Evolutionary conservation across 2,329 filamentous ascomycete genomes (phyloP).

Genomic region (Sporothrix humicola): DNA sequence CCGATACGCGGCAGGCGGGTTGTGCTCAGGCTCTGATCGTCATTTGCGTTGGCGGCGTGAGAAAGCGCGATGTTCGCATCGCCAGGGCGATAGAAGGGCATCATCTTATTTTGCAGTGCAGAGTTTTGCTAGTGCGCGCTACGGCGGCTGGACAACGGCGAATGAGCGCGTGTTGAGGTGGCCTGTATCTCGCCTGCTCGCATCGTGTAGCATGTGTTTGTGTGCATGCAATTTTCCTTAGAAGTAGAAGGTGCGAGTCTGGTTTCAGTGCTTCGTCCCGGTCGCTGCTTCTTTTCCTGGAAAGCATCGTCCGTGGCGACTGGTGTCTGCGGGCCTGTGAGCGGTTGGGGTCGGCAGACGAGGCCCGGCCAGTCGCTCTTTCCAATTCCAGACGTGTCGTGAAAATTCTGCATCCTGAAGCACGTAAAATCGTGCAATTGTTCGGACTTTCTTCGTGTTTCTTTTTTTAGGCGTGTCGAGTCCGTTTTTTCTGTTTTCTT

Average conservation of each 20-base stretch:
- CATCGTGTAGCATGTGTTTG: not conserved
- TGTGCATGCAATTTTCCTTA: not conserved
- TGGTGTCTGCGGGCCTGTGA: not conserved
- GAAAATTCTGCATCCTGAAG: slow-evolving; percentile 28
- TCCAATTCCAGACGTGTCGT: slow-evolving; percentile 18
- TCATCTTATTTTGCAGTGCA: slow-evolving; percentile 27
- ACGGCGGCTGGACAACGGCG: slow-evolving; percentile 24
- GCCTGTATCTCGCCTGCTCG: not conserved
- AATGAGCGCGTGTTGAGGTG: not conserved
- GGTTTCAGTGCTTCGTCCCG: not conserved
- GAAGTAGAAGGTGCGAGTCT: slow-evolving; percentile 11
- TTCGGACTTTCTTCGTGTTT: slow-evolving; percentile 16
- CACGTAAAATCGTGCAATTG: slow-evolving; percentile 11
- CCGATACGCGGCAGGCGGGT: slow-evolving; percentile 14
- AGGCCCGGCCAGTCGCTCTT: slow-evolving; percentile 14
- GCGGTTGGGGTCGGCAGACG: slow-evolving; percentile 10
- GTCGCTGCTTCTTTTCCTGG: not conserved
- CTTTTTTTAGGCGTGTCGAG: not conserved
- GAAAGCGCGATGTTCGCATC: slow-evolving; percentile 20
- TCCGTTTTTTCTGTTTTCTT: not conserved
- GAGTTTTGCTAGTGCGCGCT: slow-evolving; percentile 30
- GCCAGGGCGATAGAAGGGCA: slow-evolving; percentile 18
- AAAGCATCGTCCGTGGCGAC: slow-evolving; percentile 11
- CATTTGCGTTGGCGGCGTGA: slow-evolving; percentile 29
- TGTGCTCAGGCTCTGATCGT: slow-evolving; percentile 34